Percentiles rank a stretch among this genome's conserved stretches.
These are phyloP conservation scores for Phaeoacremonium minimum DNA, from an alignment of 2,329 filamentous ascomycete genomes.

Conservation along the genomic window DNA sequence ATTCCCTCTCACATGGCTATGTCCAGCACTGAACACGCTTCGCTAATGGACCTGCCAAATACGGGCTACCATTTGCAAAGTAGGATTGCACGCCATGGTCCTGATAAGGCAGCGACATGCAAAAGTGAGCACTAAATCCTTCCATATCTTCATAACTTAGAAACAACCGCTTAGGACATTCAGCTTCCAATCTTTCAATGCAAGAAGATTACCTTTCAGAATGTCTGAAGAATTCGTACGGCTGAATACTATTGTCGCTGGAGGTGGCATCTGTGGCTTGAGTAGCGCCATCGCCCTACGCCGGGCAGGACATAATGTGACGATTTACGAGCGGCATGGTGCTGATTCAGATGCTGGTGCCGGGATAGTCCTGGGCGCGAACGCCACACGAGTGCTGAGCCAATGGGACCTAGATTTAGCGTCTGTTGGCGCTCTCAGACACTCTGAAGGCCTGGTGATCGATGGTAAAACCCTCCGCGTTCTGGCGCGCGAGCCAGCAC, in stretches of 20 bases:
- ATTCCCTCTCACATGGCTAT: too few species aligned
- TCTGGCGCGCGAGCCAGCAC: neutral
- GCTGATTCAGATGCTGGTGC: neutral
- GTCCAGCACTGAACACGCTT: too few species aligned
- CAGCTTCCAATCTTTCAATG: too few species aligned
- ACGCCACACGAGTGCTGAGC: neutral
- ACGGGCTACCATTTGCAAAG: too few species aligned
- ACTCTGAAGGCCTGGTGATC: neutral
- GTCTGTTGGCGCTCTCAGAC: neutral
- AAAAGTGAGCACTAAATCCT: too few species aligned
- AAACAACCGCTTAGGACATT: too few species aligned
- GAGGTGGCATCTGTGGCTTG: conserved; percentile 1
- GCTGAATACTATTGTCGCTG: neutral
- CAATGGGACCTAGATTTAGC: neutral
- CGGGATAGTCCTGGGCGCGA: neutral
- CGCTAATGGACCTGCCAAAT: too few species aligned
- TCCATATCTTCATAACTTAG: too few species aligned
- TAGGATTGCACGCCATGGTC: too few species aligned
- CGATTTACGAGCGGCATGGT: neutral
- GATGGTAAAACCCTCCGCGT: neutral
- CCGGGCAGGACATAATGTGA: neutral
- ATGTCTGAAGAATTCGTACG: too few species aligned
- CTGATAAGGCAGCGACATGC: too few species aligned
- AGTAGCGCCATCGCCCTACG: conserved; percentile 1
- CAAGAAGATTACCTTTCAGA: too few species aligned